phyloP scores from a whole-genome alignment of 805 yeast genomes.

The Trichomonascus vanleenenianus region DNA sequence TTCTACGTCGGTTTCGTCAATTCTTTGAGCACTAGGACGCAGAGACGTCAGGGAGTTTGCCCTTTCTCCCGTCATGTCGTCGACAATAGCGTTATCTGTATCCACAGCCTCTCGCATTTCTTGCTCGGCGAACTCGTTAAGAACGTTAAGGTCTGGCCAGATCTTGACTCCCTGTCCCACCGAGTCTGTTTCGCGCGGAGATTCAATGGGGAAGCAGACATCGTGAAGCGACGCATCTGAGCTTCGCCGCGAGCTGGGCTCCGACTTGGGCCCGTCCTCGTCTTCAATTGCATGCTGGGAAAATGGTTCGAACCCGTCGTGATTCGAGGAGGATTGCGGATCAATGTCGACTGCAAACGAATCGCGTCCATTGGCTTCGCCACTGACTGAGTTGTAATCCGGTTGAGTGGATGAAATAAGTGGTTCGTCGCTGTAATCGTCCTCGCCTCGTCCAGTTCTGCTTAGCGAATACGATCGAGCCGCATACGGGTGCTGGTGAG shows the following conservation, averaged over 20 bases:
- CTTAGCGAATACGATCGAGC: not conserved
- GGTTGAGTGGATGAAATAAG: not conserved
- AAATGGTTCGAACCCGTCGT: constrained; percentile 5
- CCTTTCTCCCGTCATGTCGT: constrained; percentile 11
- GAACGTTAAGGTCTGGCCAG: constrained; percentile 81
- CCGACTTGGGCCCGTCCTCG: constrained; percentile 33
- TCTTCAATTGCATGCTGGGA: constrained; percentile 14
- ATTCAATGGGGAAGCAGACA: constrained; percentile 80
- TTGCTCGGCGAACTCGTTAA: constrained; percentile 69
- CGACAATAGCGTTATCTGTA: constrained; percentile 18
- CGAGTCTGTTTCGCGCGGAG: constrained; percentile 20
- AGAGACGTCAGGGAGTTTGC: constrained; percentile 5
- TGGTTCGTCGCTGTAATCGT: not conserved
- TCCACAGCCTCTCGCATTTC: constrained; percentile 44
- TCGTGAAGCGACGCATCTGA: constrained; percentile 77
- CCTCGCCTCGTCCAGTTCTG: not conserved
- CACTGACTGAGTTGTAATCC: constrained; percentile 1
- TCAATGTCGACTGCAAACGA: constrained; percentile 11
- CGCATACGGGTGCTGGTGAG: constrained; percentile 5
- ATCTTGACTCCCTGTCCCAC: constrained; percentile 25
- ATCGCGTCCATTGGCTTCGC: constrained; percentile 7
- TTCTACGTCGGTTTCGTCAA: not conserved
- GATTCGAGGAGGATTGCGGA: not conserved
- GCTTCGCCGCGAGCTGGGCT: constrained; percentile 55
- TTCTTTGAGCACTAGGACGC: too few species aligned